Evolutionary conservation across 176 grass and related monocot genomes (phyloP), one percentile per base, ranked within the genome.

Genomic region (Avena insularis): DNA sequence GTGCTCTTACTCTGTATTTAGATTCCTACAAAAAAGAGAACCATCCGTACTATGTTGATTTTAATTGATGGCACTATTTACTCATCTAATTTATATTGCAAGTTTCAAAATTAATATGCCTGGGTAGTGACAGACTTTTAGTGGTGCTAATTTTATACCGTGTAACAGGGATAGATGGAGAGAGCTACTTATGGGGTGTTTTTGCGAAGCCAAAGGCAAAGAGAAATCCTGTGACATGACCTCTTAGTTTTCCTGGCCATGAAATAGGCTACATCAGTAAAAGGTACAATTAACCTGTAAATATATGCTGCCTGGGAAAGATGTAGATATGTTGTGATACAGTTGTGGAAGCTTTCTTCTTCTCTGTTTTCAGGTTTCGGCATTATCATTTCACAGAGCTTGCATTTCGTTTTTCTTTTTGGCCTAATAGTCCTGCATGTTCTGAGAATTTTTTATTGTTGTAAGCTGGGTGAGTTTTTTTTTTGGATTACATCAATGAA

Each of bases 81-180:
- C 68, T 43, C 68, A n/a, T 71, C 36, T 53, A 35, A 54, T 66
- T 82, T 21, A 12, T 56, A 43, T 14, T 55, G 19, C 49, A 53
- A 53, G 50, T 45, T 8, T 48, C 12, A 2, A 63, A 61, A 63
- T 14, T 72, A 72, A 76, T 67, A 57, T 68, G 25, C 14, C 57
- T 80, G 13, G 5, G 29, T 23, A 57, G 36, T 62, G 46, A 31
- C n/a, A 62, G n/a, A 62, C 9, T 75, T 61, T 23, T 15, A 75
- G 38, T 33, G 55, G 38, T 50, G 46, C 36, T 84, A 50, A 75
- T 64, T 82, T 21, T 35, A 12, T 53, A 68, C 79, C 70, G 75
- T 84, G 23, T 64, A 64, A 64, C 57, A 84, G 83, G 71, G 83
- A 76, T 84, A 36, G 71, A 75, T 4, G 82, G 82, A 50, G 69